Conservation (phyloP, 257 asterid species). For the Nicotiana attenuata region DNA sequence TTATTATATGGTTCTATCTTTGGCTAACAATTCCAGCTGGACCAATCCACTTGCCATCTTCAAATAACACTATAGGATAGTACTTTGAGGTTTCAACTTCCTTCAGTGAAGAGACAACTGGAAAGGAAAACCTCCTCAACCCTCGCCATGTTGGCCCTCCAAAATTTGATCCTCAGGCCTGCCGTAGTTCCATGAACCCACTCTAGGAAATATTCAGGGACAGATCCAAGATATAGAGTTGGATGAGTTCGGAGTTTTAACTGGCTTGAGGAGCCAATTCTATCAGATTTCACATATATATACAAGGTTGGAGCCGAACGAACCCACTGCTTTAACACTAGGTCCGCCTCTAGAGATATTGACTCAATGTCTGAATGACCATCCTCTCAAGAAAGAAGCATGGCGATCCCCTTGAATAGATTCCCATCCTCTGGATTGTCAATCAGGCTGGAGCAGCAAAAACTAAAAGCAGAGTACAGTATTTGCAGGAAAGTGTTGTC, state of each 20-base stretch:
- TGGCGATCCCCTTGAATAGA: background rate
- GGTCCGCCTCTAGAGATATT: background rate
- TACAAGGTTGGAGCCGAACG: background rate
- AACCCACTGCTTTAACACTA: background rate
- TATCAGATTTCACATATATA: background rate
- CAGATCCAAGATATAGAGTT: background rate
- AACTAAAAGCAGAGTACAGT: background rate
- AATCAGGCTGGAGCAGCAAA: background rate
- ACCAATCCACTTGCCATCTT: background rate
- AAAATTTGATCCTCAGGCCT: background rate
- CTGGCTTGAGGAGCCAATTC: background rate
- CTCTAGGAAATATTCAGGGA: background rate
- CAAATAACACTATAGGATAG: background rate
- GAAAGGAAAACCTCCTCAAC: background rate
- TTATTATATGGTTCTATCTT: background rate
- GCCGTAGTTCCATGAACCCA: background rate
- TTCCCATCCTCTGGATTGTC: background rate
- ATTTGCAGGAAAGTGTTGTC: background rate
- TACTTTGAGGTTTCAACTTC: background rate
- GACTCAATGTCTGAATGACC: background rate
- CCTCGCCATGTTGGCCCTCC: background rate
- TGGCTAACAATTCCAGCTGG: slow-evolving; percentile 3
- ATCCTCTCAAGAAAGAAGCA: background rate
- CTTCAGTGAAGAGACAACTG: background rate
- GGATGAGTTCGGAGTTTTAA: background rate